Conservation (phyloP, 2,329 filamentous ascomycete species). For the Cercospora janseana region DNA sequence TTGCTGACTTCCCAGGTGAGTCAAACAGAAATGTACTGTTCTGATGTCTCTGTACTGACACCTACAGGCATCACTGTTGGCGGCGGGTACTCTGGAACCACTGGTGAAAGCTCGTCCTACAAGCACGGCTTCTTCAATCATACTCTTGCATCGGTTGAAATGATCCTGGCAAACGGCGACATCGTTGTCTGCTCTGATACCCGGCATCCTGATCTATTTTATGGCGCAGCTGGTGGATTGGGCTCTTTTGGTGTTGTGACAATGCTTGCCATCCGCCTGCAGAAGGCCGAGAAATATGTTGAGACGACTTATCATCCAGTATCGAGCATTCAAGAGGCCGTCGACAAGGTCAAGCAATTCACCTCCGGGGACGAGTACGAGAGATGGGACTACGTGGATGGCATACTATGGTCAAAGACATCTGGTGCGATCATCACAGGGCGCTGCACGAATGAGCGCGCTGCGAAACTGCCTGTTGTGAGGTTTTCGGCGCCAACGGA, state of each 20-base stretch:
- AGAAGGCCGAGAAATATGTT: slow-evolving; percentile 49
- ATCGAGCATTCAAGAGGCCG: slow-evolving; percentile 43
- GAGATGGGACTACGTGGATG: slow-evolving; percentile 53
- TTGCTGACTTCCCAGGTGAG: slow-evolving; percentile 64
- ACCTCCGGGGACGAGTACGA: slow-evolving; percentile 34
- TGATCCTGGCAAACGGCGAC: slow-evolving; percentile 62
- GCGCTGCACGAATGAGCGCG: slow-evolving; percentile 39
- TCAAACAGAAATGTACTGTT: no score
- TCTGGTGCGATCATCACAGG: slow-evolving; percentile 48
- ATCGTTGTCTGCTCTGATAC: slow-evolving; percentile 55
- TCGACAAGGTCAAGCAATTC: slow-evolving; percentile 42
- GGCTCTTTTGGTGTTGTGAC: slow-evolving; percentile 67
- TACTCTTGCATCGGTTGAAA: slow-evolving; percentile 61
- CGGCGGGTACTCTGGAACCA: slow-evolving; percentile 65
- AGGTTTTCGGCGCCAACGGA: slow-evolving; percentile 47
- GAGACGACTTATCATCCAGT: slow-evolving; percentile 51
- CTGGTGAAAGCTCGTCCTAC: slow-evolving; percentile 68
- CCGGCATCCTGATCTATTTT: slow-evolving; percentile 60
- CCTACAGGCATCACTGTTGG: slow-evolving; percentile 61
- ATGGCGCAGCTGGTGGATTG: slow-evolving; percentile 63
- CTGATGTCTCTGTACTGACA: background rate
- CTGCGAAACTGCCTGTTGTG: slow-evolving; percentile 20
- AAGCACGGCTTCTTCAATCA: slow-evolving; percentile 65
- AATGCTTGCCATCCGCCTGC: slow-evolving; percentile 51
- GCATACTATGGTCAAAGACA: slow-evolving; percentile 48